Evolutionary conservation across 2,329 filamentous ascomycete species (phyloP).

Genomic region (Penicillium sp.): DNA sequence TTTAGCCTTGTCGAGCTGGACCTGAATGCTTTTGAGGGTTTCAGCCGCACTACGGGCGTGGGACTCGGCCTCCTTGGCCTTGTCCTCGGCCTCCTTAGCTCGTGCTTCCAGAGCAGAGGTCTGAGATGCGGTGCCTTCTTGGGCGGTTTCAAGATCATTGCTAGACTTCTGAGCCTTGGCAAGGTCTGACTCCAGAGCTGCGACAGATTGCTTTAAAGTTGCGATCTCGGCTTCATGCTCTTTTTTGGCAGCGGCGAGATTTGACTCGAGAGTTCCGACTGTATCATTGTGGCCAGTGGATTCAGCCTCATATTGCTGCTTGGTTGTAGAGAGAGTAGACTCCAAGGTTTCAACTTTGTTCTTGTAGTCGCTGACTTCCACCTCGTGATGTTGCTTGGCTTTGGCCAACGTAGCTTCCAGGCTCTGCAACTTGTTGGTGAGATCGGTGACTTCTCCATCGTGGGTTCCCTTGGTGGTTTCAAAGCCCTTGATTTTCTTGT

Average conservation of each 20-base stretch:
- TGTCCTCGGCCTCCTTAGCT: constrained; percentile 42
- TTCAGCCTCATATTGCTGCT: constrained; percentile 61
- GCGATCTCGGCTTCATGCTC: constrained; percentile 61
- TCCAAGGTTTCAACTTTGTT: constrained; percentile 61
- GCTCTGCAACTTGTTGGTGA: constrained; percentile 61
- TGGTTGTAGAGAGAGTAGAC: constrained; percentile 50
- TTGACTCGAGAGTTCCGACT: constrained; percentile 56
- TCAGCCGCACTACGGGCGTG: constrained; percentile 48
- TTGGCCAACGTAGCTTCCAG: constrained; percentile 46
- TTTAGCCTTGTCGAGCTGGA: constrained; percentile 35
- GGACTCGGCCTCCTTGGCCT: constrained; percentile 35
- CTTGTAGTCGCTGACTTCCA: constrained; percentile 60
- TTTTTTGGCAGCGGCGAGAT: constrained; percentile 41
- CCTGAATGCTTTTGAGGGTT: constrained; percentile 53
- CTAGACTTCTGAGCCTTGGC: constrained; percentile 51
- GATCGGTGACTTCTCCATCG: constrained; percentile 61
- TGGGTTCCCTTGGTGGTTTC: constrained; percentile 58
- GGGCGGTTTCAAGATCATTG: constrained; percentile 60
- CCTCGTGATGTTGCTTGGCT: constrained; percentile 48
- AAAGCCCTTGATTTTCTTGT: constrained; percentile 59
- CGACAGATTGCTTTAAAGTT: constrained; percentile 59
- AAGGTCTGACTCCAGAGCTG: constrained; percentile 53
- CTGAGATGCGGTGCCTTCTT: constrained; percentile 52
- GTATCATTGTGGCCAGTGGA: constrained; percentile 59
- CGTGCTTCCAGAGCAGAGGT: constrained; percentile 51